phyloP scores from a whole-genome alignment of 768 basidiomycete species.

The Amanita rimosa region DNA sequence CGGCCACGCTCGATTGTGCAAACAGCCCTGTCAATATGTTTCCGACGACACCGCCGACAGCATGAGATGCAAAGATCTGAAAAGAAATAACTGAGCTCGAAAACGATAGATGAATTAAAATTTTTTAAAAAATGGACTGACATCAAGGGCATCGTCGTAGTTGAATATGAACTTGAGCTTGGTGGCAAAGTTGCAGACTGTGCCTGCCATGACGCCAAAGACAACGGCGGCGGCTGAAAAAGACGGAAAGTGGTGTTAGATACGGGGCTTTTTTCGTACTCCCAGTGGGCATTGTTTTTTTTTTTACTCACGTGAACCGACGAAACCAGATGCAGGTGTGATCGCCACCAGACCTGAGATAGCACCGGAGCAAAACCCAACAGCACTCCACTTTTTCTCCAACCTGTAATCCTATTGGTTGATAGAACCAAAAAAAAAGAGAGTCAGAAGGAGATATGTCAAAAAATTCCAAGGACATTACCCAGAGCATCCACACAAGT shows the following conservation, averaged over 20 bases:
- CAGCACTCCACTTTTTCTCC: constrained; percentile 86
- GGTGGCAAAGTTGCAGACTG: constrained; percentile 89
- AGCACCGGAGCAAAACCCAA: constrained; percentile 94
- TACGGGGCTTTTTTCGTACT: no score
- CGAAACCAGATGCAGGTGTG: constrained; percentile 76
- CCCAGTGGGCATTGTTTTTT: no score
- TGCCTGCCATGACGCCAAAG: constrained; percentile 79
- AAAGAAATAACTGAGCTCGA: neutral
- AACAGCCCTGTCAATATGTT: constrained; percentile 85
- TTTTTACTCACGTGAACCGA: constrained; percentile 54
- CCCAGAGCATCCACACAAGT: constrained; percentile 88
- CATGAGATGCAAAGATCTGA: constrained; percentile 84
- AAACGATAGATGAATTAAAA: neutral
- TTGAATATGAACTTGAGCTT: constrained; percentile 77
- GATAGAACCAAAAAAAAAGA: neutral
- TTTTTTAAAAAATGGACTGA: no score
- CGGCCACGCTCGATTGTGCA: constrained; percentile 70
- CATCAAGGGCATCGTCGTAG: constrained; percentile 77
- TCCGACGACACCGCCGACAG: constrained; percentile 67
- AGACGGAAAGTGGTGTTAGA: neutral
- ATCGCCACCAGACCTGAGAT: constrained; percentile 87
- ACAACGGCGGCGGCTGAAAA: constrained; percentile 71
- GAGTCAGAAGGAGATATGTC: neutral
- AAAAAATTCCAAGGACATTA: constrained; percentile 14
- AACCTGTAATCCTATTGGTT: constrained; percentile 80